Conservation (phyloP, 1,139 yeast species). For the Saccharomyces hybrid region DNA sequence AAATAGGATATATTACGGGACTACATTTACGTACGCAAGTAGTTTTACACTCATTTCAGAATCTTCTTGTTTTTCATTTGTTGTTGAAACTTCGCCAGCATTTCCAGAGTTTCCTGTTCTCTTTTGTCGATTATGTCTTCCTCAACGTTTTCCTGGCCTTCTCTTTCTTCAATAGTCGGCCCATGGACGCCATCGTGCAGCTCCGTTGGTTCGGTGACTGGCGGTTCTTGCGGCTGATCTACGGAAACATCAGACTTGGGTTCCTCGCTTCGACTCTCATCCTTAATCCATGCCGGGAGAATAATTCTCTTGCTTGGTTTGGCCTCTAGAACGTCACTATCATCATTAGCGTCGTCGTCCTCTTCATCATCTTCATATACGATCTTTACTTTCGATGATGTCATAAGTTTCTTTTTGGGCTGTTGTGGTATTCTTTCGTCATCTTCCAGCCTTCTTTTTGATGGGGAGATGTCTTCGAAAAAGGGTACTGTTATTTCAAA, state of each 20-base stretch:
- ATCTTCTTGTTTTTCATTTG: slow-evolving; percentile 12
- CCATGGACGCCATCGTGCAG: neutral
- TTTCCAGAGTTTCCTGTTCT: slow-evolving; percentile 22
- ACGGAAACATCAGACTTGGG: neutral
- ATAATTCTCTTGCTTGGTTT: slow-evolving; percentile 34
- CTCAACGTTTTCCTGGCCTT: slow-evolving; percentile 8
- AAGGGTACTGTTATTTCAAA: slow-evolving; percentile 42
- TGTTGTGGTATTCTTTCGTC: neutral
- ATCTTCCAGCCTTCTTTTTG: slow-evolving; percentile 6
- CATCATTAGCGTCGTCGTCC: no score
- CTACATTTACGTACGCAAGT: neutral
- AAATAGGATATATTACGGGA: neutral
- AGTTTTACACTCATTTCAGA: slow-evolving; percentile 5
- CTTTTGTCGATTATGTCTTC: slow-evolving; percentile 12
- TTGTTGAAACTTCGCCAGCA: slow-evolving; percentile 19
- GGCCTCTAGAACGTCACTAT: slow-evolving; percentile 19
- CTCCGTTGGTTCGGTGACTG: neutral
- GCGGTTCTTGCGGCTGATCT: slow-evolving; percentile 1
- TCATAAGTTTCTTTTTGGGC: slow-evolving; percentile 16
- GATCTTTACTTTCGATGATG: slow-evolving; percentile 26
- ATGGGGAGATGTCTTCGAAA: slow-evolving; percentile 41
- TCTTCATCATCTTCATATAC: slow-evolving; percentile 29
- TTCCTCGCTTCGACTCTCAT: neutral
- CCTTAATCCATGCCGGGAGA: slow-evolving; percentile 15
- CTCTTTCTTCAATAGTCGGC: neutral